Evolutionary conservation across 176 grass and related monocot species (phyloP), one percentile per base, ranked within the genome.

Genomic region (Zoysia pacifica): DNA sequence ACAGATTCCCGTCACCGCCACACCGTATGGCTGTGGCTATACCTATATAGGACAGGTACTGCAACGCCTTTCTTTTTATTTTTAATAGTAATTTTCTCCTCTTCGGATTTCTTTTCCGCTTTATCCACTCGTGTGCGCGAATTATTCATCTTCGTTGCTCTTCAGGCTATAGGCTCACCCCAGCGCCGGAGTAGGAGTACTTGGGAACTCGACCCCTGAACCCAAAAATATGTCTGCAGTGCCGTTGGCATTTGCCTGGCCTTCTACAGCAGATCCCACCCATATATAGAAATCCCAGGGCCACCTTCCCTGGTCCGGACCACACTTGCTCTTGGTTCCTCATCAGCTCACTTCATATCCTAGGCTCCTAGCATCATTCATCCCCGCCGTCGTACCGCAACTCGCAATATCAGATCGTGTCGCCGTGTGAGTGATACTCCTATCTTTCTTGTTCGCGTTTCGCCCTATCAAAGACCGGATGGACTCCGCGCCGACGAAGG

Each of bases 281-380:
- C 82, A 81, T 81, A 89, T 85, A 89, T 89, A 89, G 72, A 66
- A 89, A 89, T 76, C 50, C 77, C 61, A 76, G 46, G 18, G 18
- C 53, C 39, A 5, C 9, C 51, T 37, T 59, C 5, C 49, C 48
- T 70, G 60, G 39, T 18, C 69, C 76, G 19, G 56, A 79, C n/a
- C 70, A 68, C 76, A 41, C 19, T 7, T 2, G 20, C 61, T 14
- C 5, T 48, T 4, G 12, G 9, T 16, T 15, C 3, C 79, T 16
- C 42, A 55, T 45, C n/a, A 16, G 11, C 46, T 36, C 37, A 35
- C 12, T 61, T 9, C 55, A 19, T 6, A 16, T 59, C 16, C 52
- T 18, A n/a, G 8, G 2, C 53, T 2, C 16, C 53, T 59, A 7
- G 11, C 49, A 50, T 66, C 68, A 39, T 20, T 9, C 28, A 28